These are phyloP conservation scores for Saturnispora dispora DNA, from an alignment of 805 yeast genomes.

Conservation along the genomic window DNA sequence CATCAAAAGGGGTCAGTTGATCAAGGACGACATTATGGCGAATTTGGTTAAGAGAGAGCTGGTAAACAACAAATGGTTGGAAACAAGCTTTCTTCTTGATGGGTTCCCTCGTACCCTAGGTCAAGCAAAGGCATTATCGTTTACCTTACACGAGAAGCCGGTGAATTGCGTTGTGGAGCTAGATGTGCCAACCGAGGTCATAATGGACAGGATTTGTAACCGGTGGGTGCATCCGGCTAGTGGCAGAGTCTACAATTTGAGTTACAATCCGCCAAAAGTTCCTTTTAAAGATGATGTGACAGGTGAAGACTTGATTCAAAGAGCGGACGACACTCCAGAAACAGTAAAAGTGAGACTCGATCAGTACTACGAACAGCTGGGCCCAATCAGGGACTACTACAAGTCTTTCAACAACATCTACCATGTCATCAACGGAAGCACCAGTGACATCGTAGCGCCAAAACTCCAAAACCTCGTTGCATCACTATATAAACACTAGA, in stretches of 20 bases:
- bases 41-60: slow-evolving; percentile 46
- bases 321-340: slow-evolving; percentile 75
- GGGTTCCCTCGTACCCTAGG: slow-evolving; percentile 81
- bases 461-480: slow-evolving; percentile 31
- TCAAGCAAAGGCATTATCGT: slow-evolving; percentile 59
- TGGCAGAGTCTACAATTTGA: slow-evolving; percentile 78
- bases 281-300: slow-evolving; percentile 81
- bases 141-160: slow-evolving; percentile 32
- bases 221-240: slow-evolving; percentile 79
- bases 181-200: slow-evolving; percentile 78
- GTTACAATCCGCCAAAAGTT: slow-evolving; percentile 81
- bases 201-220: slow-evolving; percentile 71
- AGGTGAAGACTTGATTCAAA: slow-evolving; percentile 73
- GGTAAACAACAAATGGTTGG: slow-evolving; percentile 33
- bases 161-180: slow-evolving; percentile 78
- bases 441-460: slow-evolving; percentile 80
- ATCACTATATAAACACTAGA: neutral
- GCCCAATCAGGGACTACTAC: slow-evolving; percentile 62
- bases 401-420: slow-evolving; percentile 35
- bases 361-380: slow-evolving; percentile 47
- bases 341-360: slow-evolving; percentile 62
- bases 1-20: slow-evolving; percentile 54
- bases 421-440: slow-evolving; percentile 56
- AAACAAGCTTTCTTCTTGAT: slow-evolving; percentile 61
- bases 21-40: slow-evolving; percentile 69